Evolutionary conservation across 345 rosid genomes (phyloP).

Genomic region (Brassica nigra): DNA sequence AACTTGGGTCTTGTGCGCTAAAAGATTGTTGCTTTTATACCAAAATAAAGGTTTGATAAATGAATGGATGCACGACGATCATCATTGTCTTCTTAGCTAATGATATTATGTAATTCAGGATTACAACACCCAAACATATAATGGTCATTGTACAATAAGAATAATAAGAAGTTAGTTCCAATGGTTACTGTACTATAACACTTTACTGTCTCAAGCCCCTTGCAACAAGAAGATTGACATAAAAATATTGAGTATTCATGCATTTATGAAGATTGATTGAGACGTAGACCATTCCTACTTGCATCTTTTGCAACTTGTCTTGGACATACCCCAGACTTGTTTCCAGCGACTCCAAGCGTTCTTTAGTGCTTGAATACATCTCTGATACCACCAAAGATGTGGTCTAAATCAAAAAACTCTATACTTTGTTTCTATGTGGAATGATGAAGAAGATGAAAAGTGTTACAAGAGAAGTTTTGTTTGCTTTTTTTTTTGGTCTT

Average conservation of each 20-base stretch:
- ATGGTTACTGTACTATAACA: background rate
- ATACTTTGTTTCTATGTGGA: too few species aligned
- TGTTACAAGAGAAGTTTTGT: background rate
- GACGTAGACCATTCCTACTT: background rate
- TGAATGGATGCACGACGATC: conserved; percentile 12
- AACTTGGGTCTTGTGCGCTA: conserved; percentile 77
- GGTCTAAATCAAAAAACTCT: background rate
- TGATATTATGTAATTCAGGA: background rate
- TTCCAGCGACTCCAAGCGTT: background rate
- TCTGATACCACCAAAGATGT: background rate
- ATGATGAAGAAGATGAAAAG: too few species aligned
- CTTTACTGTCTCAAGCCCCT: background rate
- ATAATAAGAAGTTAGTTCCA: background rate
- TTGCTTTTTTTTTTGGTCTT: background rate
- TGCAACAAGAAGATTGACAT: background rate
- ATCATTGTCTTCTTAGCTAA: too few species aligned
- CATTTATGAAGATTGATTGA: background rate
- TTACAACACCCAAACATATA: background rate
- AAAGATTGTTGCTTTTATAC: conserved; percentile 21
- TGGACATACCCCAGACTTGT: background rate
- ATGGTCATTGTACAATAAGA: background rate
- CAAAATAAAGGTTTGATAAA: background rate
- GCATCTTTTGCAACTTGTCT: background rate
- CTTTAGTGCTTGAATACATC: background rate
- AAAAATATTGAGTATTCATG: background rate